A percentile compares a stretch with the other conserved stretches of the same genome.
Conservation (phyloP, 208 protist species). For the Naegleria fowleri region DNA sequence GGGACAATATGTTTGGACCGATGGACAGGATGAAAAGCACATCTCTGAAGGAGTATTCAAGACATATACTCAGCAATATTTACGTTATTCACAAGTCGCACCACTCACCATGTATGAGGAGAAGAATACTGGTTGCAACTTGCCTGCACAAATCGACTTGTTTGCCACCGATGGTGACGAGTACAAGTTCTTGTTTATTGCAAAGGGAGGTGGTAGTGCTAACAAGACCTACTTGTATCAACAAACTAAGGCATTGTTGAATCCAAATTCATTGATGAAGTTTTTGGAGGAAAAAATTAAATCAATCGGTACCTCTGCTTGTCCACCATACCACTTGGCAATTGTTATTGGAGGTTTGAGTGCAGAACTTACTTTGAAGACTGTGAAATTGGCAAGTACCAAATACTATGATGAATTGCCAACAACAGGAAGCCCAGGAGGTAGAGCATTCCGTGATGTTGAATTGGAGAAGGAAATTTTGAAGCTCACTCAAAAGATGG, state of each 20-base stretch:
- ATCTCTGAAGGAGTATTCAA: conserved; percentile 87
- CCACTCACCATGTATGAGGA: conserved; percentile 90
- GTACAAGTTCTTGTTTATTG: conserved; percentile 92
- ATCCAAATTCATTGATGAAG: conserved; percentile 72
- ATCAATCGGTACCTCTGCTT: conserved; percentile 88
- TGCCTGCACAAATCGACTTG: conserved; percentile 93
- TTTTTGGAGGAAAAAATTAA: conserved; percentile 87
- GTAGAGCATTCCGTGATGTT: conserved; percentile 86
- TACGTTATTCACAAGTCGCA: conserved; percentile 89
- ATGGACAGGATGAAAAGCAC: conserved; percentile 79
- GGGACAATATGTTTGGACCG: conserved; percentile 85
- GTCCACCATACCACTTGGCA: conserved; percentile 92
- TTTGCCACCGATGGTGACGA: conserved; percentile 82
- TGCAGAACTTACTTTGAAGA: conserved; percentile 90
- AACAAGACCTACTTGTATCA: conserved; percentile 95
- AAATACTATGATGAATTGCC: conserved; percentile 86
- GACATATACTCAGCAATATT: conserved; percentile 83
- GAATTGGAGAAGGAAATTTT: conserved; percentile 79
- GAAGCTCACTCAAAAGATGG: conserved; percentile 72
- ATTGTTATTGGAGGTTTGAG: conserved; percentile 91
- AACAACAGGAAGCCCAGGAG: conserved; percentile 61
- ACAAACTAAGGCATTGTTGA: conserved; percentile 90
- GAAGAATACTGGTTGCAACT: conserved; percentile 91
- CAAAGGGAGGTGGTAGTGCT: conserved; percentile 92
- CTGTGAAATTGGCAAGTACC: conserved; percentile 86